These are phyloP conservation scores for Trichophyton equinum DNA, from an alignment of 2,329 filamentous ascomycete genomes.

Conservation along the genomic window DNA sequence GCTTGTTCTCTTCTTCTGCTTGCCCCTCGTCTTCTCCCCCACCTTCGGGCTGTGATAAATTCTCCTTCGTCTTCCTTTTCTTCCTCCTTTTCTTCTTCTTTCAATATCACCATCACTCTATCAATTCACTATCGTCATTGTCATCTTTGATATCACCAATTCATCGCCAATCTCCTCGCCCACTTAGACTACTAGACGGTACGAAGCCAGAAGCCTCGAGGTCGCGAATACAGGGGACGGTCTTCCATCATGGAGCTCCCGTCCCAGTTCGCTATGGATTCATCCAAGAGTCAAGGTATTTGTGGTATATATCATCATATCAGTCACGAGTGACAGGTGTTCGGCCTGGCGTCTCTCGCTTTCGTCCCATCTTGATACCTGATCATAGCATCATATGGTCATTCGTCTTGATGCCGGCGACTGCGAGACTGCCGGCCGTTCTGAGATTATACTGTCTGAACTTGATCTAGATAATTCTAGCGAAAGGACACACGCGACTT, in stretches of 20 bases:
- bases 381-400: background rate
- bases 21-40: background rate
- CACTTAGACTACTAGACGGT: background rate
- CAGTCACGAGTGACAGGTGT: conserved; percentile 35
- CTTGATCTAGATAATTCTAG: conserved; percentile 82
- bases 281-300: conserved; percentile 31
- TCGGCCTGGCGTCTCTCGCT: conserved; percentile 16
- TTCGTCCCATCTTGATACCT: conserved; percentile 7
- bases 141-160: background rate
- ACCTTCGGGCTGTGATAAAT: no score
- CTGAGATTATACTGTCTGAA: conserved; percentile 70
- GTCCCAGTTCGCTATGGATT: conserved; percentile 18
- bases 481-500: conserved; percentile 75
- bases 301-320: conserved; percentile 26
- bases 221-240: conserved; percentile 4
- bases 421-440: conserved; percentile 27
- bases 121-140: background rate
- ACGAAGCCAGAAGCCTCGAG: conserved; percentile 4
- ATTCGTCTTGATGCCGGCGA: background rate
- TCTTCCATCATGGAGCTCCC: background rate
- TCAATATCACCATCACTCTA: background rate
- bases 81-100: background rate
- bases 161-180: background rate
- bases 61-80: background rate
- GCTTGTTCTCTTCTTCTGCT: background rate